Evolutionary conservation across 129 eudicot genomes (phyloP).

Genomic region (Tagetes erecta): DNA sequence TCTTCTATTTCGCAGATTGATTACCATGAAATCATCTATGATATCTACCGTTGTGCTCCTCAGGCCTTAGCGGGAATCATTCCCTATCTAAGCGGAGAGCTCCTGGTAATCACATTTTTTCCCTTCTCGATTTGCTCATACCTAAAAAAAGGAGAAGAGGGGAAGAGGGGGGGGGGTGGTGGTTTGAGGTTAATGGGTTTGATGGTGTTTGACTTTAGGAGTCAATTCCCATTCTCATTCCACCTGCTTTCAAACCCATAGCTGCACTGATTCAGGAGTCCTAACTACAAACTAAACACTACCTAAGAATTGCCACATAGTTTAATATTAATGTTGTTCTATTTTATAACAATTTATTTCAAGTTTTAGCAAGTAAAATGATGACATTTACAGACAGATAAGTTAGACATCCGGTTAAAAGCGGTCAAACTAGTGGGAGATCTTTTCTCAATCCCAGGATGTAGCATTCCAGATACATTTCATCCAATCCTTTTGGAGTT

Average conservation of each 20-base stretch:
- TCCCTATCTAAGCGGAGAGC: constrained; percentile 87
- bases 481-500: constrained; percentile 80
- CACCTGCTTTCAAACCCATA: neutral
- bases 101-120: constrained; percentile 59
- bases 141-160: neutral
- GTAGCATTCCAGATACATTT: constrained; percentile 64
- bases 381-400: constrained; percentile 65
- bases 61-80: constrained; percentile 78
- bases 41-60: constrained; percentile 86
- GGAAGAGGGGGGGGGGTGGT: neutral
- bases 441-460: constrained; percentile 74
- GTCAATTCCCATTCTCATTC: neutral
- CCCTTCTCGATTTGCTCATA: neutral
- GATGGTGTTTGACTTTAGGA: neutral
- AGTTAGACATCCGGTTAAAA: constrained; percentile 67
- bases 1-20: constrained; percentile 49
- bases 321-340: constrained; percentile 11
- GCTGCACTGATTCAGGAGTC: neutral
- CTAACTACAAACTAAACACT: neutral
- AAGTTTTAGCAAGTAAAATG: constrained; percentile 25
- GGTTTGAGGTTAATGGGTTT: neutral
- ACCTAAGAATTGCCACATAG: constrained; percentile 3
- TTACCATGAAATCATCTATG: constrained; percentile 79
- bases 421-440: constrained; percentile 84
- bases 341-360: constrained; percentile 9